Evolutionary conservation across 495 filamentous ascomycete species (phyloP), one percentile per base, ranked within the genome.

Genomic region (Bathelium albidoporum): DNA sequence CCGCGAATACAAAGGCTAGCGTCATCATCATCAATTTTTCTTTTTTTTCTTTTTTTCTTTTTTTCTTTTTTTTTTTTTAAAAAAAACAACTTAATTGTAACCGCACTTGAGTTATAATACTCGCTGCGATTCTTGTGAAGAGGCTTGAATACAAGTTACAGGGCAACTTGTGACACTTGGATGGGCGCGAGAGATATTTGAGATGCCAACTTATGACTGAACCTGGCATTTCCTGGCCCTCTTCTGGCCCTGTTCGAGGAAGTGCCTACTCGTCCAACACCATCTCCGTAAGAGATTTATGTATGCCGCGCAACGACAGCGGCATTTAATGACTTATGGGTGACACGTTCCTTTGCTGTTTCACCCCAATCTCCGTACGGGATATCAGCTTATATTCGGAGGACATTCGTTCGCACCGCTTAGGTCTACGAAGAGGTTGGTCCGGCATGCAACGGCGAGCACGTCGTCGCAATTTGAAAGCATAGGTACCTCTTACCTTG

Each of bases 301-400:
- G 43, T 49, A 49, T 18, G 43, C 43, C 43, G 43, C 18, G 43
- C 43, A 3, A n/a, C 43, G 9, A 18, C 43, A 49, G 18, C 18
- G 43, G 43, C 43, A n/a, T 49, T 49, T 49, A 49, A 49, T n/a
- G 43, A 49, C 43, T 49, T 49, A 49, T 49, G 43, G 43, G 43
- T 18, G 43, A 49, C 43, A 49, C 43, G 3, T 49, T 49, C 43
- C 20, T 18, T 49, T n/a, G 43, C 43, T 20, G 43, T 49, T 49
- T 49, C 43, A 49, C 43, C 20, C 43, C 43, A 49, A 49, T 49
- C 5, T n/a, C 43, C 43, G 43, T 49, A 49, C 20, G 43, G 18
- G n/a, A 49, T 49, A 49, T n/a, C 43, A n/a, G 43, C 43, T 49
- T n/a, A 7, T 49, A n/a, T 18, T 49, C 43, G 43, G 43, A 18